Base-by-base conservation (phyloP, 768 basidiomycete genomes). In the Rhizopogon salebrosus region DNA sequence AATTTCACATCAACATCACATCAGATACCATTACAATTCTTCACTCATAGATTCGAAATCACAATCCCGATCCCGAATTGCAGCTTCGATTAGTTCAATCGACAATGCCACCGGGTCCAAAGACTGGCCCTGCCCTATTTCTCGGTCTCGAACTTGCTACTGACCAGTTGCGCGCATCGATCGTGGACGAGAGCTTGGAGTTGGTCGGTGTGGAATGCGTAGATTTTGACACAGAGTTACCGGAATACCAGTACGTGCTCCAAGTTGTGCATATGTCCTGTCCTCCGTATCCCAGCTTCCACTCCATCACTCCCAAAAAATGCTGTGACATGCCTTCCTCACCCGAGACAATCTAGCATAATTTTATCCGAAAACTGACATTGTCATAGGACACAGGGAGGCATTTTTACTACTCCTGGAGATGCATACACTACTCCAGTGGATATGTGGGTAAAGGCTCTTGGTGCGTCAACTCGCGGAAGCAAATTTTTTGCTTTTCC, bases 401-500 rank as follows among this genome's bases (percentile, higher is more conserved):
- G 91, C 5, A 87, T 92, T 54, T 91, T 91, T 69, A 91, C 87
- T 40, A 89, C 87, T 0, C 86, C 87, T 4, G 89, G 88, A 27
- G 89, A 92, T 68, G 89, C 88, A 22, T 91, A 87, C 64, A 92
- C 88, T 36, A 91, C 90, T 6, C 90, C 91, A 1, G 79, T 93
- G 41, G 90, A 93, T 62, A 90, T 92, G 87, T 92, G 90, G 90
- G 83, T 91, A 51, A 90, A 89, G 66, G 87, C 78, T 14, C 79
- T 93, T 46, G 91, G 91, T 90, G 67, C 69, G 85, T 72, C 52
- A 54, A 40, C 38, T 31, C 55, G 71, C 82, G 82, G 80, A 82
- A 85, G 71, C 83, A 83, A 82, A 75, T 73, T 76, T 80, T 76
- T 74, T 68, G 58, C 60, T 62, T 64, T 67, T 69, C 64, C 67